Base-by-base conservation (phyloP, 192 early-diverging fungal species). In the Coemansia sp. region DNA sequence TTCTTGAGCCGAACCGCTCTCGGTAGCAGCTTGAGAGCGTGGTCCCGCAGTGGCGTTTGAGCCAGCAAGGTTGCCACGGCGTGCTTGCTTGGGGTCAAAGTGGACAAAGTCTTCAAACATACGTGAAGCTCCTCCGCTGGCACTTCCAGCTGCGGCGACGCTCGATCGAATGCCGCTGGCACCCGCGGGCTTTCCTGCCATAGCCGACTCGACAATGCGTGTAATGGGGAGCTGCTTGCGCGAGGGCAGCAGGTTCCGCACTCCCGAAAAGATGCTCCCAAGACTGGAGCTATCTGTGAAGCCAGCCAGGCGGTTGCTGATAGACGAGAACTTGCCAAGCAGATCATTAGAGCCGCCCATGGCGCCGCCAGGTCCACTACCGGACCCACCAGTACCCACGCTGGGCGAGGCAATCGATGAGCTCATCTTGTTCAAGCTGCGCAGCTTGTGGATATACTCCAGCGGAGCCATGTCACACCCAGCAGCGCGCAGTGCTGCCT, bases 181-280 rank as follows among this genome's bases (percentile, higher is more conserved):
- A 33, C 67, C 66, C 68, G 78, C 42, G 44, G 72, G 63, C 86
- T 76, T 47, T 77, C 80, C 65, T 63, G 90, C 89, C 94, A 99
- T 96, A 31, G 96, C 89, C 33, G 90, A 85, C 31, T 95, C 94
- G 5, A 96, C 91, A 24, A 95, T 88, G 65, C 90, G 87, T 7
- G 95, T 98, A 16, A 93, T 83, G 6, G 96, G 91, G 31, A 96
- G 77, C 74, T 99, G 94, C 79, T 95, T 96, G 57, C 90, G 89
- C 5, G 93, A 89, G 0, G 97, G 96, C 47, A 99, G 82, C 60
- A 99, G 87, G 77, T 98, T 99, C 77, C 96, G 94, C 16, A 99
- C 97, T 6, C 95, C 95, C 7, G 95, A 91, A 68, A 93, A 76
- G 44, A 92, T 79, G 65, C 90, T 90, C 38, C 92, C 90, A 49